Percentiles rank a stretch among this genome's conserved stretches.
Evolutionary conservation across 441 rosid genomes (phyloP).

Genomic region (Melastoma candidum): DNA sequence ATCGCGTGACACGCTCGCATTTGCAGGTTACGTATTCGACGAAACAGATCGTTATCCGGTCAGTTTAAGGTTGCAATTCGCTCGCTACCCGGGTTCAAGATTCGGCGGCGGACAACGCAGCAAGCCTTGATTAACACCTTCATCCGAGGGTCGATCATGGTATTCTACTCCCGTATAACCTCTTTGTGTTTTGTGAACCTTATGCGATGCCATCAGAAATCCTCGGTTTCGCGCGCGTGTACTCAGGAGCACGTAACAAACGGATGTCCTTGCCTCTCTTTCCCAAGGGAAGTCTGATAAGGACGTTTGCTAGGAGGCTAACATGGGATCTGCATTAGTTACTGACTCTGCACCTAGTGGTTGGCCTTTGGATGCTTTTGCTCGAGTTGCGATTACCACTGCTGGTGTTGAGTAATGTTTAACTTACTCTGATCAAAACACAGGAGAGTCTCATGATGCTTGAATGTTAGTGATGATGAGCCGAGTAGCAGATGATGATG

Average conservation of each 20-base stretch:
- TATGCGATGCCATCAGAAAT: slow-evolving; percentile 21
- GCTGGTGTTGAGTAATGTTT: no score
- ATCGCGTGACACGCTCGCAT: slow-evolving; percentile 38
- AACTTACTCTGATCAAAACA: no score
- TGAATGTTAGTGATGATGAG: no score
- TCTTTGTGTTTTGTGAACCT: slow-evolving; percentile 23
- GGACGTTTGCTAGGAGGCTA: no score
- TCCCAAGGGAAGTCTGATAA: not conserved
- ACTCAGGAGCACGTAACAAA: slow-evolving; percentile 22
- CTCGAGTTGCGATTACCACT: no score
- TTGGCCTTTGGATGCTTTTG: no score
- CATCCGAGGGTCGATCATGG: slow-evolving; percentile 32
- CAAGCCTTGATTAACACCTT: slow-evolving; percentile 35
- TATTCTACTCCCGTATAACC: slow-evolving; percentile 18
- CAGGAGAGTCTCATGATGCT: no score
- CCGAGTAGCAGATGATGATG: no score
- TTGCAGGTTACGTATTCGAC: slow-evolving; percentile 69
- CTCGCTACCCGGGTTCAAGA: slow-evolving; percentile 77
- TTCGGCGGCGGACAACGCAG: slow-evolving; percentile 67
- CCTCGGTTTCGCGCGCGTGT: not conserved
- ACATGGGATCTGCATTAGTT: no score
- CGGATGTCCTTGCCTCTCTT: slow-evolving; percentile 20
- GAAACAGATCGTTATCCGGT: slow-evolving; percentile 55
- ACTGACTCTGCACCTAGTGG: no score
- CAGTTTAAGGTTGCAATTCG: slow-evolving; percentile 59